Conservation (phyloP, 495 filamentous ascomycete species). For the Cairneyella variabilis region DNA sequence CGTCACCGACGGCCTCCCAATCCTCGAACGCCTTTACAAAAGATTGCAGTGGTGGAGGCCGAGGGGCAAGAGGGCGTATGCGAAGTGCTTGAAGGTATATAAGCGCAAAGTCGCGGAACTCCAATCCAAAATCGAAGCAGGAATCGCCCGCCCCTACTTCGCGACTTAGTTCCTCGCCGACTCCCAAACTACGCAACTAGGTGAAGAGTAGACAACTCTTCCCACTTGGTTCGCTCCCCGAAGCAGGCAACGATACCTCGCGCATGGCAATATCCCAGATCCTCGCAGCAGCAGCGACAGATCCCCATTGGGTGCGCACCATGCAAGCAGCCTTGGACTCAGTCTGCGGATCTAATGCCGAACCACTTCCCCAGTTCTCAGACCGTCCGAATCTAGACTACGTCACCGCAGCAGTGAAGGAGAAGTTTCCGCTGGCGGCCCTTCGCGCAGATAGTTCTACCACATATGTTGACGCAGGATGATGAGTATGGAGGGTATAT, state of each 20-base stretch:
- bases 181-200: conserved; percentile 19
- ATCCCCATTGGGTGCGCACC: conserved; percentile 28
- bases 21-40: conserved; percentile 31
- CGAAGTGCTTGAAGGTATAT: conserved; percentile 6
- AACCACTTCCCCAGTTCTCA: conserved; percentile 36
- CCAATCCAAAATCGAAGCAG: background rate
- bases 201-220: conserved; percentile 38
- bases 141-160: conserved; percentile 7
- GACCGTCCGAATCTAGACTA: conserved; percentile 9
- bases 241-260: conserved; percentile 44
- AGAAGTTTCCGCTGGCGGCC: conserved; percentile 15
- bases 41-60: conserved; percentile 38
- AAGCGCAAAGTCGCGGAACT: conserved; percentile 6
- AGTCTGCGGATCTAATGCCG: conserved; percentile 29
- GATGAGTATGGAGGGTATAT: conserved; percentile 46
- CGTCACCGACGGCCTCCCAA: conserved; percentile 35
- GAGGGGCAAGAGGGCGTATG: conserved; percentile 30
- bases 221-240: conserved; percentile 32
- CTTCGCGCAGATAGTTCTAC: conserved; percentile 9
- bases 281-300: conserved; percentile 31
- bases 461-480: conserved; percentile 32
- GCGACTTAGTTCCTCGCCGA: conserved; percentile 1
- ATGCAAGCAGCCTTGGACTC: conserved; percentile 36
- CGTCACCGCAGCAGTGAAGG: conserved; percentile 15
- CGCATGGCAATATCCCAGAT: conserved; percentile 37